These are phyloP conservation scores for Saksenaea oblongispora DNA, from an alignment of 371 early-diverging fungal genomes.

Conservation along the genomic window DNA sequence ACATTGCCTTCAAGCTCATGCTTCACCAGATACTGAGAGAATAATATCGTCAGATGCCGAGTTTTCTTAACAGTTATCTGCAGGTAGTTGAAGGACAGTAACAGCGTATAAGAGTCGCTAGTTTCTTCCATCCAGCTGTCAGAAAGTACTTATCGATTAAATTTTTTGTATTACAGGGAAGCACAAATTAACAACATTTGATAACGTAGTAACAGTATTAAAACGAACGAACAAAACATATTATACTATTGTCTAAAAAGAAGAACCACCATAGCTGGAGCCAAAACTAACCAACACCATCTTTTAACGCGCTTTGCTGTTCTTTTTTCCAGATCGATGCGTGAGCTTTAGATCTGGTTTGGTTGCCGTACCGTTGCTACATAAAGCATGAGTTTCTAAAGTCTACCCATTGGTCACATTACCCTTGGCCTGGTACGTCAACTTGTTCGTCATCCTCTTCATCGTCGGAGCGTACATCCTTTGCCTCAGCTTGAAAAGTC, in stretches of 20 bases:
- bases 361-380: neutral
- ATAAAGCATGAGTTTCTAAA: neutral
- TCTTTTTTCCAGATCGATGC: neutral
- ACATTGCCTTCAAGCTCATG: too few relatives aligned
- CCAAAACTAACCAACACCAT: neutral
- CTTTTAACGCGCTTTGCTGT: neutral
- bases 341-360: neutral
- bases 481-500: conserved; percentile 53
- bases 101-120: too few relatives aligned
- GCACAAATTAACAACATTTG: too few relatives aligned
- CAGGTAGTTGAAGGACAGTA: too few relatives aligned
- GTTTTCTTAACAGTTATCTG: too few relatives aligned
- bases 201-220: neutral
- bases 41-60: too few relatives aligned
- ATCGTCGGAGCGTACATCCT: conserved; percentile 69
- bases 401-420: neutral
- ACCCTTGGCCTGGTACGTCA: conserved; percentile 24
- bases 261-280: neutral
- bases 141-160: too few relatives aligned
- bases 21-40: too few relatives aligned
- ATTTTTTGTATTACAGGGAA: too few relatives aligned
- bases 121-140: too few relatives aligned
- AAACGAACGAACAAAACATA: neutral
- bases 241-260: neutral
- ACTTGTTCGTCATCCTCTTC: conserved; percentile 53